These are phyloP conservation scores for Boletus bicolor DNA, from an alignment of 768 basidiomycete species.

Conservation along the genomic window DNA sequence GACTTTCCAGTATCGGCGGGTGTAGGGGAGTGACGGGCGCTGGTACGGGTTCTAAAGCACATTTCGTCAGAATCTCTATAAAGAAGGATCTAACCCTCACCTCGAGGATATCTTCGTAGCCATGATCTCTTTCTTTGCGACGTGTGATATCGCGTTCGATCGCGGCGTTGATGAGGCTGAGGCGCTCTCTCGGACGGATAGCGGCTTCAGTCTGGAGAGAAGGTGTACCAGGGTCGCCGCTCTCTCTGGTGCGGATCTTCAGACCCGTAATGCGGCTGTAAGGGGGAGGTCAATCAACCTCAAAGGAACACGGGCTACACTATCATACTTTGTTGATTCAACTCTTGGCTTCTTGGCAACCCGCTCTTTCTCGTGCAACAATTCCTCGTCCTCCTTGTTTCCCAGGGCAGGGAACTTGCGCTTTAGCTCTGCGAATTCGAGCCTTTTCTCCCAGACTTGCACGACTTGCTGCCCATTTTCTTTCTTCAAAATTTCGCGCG, in stretches of 20 bases:
- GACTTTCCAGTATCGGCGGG: constrained; percentile 66
- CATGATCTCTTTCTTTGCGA: constrained; percentile 71
- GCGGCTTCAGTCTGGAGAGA: constrained; percentile 43
- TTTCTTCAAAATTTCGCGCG: constrained; percentile 75
- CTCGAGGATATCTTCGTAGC: constrained; percentile 88
- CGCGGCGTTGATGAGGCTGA: constrained; percentile 49
- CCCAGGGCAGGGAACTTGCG: constrained; percentile 62
- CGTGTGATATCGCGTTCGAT: constrained; percentile 58
- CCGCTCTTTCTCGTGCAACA: constrained; percentile 69
- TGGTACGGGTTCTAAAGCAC: constrained; percentile 65
- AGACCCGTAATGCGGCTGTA: constrained; percentile 46
- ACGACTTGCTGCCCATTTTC: constrained; percentile 56
- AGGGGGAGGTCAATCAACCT: constrained; percentile 1
- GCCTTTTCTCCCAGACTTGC: constrained; percentile 75
- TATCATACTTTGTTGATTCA: constrained; percentile 17
- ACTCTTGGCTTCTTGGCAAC: constrained; percentile 56
- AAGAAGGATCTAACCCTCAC: constrained; percentile 38
- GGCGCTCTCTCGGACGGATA: constrained; percentile 66
- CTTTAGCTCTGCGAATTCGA: constrained; percentile 75
- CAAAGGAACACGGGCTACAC: no score
- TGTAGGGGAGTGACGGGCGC: constrained; percentile 50
- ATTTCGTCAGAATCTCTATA: constrained; percentile 3
- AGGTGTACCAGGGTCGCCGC: constrained; percentile 38
- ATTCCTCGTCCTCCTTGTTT: constrained; percentile 66
- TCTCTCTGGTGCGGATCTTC: constrained; percentile 51